A percentile compares a stretch with the other conserved stretches of the same genome.
phyloP scores from a whole-genome alignment of 768 basidiomycete genomes.

The Lyophyllum shimeji region DNA sequence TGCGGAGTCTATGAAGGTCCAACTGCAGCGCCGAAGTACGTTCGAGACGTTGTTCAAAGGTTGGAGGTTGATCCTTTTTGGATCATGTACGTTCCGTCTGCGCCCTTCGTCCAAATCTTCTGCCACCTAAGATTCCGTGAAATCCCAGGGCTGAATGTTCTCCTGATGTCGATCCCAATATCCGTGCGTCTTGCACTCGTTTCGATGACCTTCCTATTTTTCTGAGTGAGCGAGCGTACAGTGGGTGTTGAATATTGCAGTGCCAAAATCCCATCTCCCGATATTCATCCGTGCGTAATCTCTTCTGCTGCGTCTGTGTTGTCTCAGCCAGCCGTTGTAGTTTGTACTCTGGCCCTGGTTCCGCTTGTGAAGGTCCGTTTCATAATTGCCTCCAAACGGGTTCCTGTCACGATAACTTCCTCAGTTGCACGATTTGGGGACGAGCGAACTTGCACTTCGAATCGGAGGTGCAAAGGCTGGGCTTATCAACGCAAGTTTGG shows the following conservation, averaged over 20 bases:
- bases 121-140: not conserved
- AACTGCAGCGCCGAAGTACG: not conserved
- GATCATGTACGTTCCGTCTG: constrained; percentile 48
- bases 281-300: constrained; percentile 54
- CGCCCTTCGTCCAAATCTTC: not conserved
- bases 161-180: constrained; percentile 64
- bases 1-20: constrained; percentile 1
- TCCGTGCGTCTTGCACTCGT: constrained; percentile 46
- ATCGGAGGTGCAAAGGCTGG: constrained; percentile 79
- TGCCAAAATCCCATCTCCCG: constrained; percentile 48
- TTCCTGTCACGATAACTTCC: not conserved
- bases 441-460: constrained; percentile 68
- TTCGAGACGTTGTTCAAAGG: constrained; percentile 30
- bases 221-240: constrained; percentile 22
- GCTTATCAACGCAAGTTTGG: constrained; percentile 79
- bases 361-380: constrained; percentile 70
- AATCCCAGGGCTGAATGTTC: constrained; percentile 63
- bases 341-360: constrained; percentile 68
- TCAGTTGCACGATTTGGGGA: constrained; percentile 77
- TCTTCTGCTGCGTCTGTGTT: not conserved
- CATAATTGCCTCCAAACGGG: not conserved
- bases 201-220: not conserved
- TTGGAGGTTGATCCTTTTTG: constrained; percentile 52
- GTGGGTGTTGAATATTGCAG: constrained; percentile 56
- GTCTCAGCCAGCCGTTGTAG: constrained; percentile 29